Percentiles rank a stretch among this genome's conserved stretches.
phyloP scores from a whole-genome alignment of 2,329 filamentous ascomycete species.

The Colletotrichum coccodes region DNA sequence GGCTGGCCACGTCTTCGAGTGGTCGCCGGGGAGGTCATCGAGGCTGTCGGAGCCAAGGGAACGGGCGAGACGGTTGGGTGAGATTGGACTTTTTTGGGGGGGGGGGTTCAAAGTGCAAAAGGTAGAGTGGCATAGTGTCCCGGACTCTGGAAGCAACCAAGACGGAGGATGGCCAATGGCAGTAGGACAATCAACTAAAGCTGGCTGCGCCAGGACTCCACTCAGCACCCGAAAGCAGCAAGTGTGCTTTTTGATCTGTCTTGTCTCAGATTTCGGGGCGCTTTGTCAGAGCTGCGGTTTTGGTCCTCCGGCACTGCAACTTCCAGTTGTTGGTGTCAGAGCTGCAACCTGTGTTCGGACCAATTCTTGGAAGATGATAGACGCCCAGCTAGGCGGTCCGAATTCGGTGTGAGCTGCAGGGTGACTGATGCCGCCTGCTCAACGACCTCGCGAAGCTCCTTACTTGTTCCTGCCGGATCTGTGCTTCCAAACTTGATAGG shows the following conservation, averaged over 20 bases:
- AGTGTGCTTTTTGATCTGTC: neutral
- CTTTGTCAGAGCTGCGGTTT: too few relatives aligned
- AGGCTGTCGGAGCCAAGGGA: constrained; percentile 21
- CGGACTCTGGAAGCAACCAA: constrained; percentile 3
- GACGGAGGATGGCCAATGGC: constrained; percentile 6
- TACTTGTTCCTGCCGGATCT: too few relatives aligned
- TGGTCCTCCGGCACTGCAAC: neutral
- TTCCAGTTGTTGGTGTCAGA: neutral
- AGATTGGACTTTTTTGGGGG: neutral
- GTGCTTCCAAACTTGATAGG: neutral
- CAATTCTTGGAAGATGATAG: neutral
- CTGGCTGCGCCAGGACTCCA: neutral
- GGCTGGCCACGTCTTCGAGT: constrained; percentile 48
- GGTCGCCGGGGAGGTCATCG: constrained; percentile 57
- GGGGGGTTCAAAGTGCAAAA: constrained; percentile 1
- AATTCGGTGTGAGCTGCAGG: too few relatives aligned
- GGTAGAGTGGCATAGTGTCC: neutral
- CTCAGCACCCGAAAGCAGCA: neutral
- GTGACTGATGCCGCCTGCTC: too few relatives aligned
- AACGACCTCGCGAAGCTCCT: too few relatives aligned
- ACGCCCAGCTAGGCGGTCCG: neutral
- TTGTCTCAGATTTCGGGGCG: neutral
- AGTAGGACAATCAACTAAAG: constrained; percentile 2
- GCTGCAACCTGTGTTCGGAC: neutral
- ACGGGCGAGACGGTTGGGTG: neutral